Base-by-base conservation (phyloP, 1,139 yeast species). In the Kodamaea sp. region DNA sequence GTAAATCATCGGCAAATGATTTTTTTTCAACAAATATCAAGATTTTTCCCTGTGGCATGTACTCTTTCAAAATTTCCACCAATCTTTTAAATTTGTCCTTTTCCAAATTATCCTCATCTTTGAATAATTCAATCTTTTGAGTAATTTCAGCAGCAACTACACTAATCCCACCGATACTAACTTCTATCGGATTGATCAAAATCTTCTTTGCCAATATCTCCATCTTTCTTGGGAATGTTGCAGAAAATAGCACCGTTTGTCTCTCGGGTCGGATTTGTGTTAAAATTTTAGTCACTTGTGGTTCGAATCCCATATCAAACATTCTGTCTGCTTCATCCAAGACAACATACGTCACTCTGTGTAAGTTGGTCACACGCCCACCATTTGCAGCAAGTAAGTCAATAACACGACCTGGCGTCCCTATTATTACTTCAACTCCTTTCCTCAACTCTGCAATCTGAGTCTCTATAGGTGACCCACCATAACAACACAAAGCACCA, bases 301-400 rank as follows among this genome's bases (percentile, higher is more conserved):
- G 98, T 54, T 89, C 98, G 63, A 94, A 94, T 2, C 99, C 99
- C 78, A 92, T 72, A 61, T 92, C 99, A 65, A 90, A 90, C 86
- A 92, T 82, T 50, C 99, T 67, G 61, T 94, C 99, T 1, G 98
- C 97, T 58, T 94, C 99, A 58, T 94, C 99, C 42, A 94, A 66
- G 0, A 90, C 96, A 12, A 88, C 73, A 58, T 83, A 89, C 0
- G 96, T 83, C 3, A 86, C 79, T 32, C 94, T 65, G 32, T 67
- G 66, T 12, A 92, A 67, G 43, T 80, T 82, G 2, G 92, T 69
- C 0, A 90, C 79, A 36, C 90, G 70, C 0, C 97, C 97, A 32
- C 79, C 69, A 57, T 92, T 92, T 1, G 95, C 85, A 1, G 95
- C 82, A 24, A 94, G 64, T 32, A 94, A 63, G 62, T 94, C 99